Evolutionary conservation across 2,329 filamentous ascomycete species (phyloP).

Genomic region (Verticillium klebahnii): DNA sequence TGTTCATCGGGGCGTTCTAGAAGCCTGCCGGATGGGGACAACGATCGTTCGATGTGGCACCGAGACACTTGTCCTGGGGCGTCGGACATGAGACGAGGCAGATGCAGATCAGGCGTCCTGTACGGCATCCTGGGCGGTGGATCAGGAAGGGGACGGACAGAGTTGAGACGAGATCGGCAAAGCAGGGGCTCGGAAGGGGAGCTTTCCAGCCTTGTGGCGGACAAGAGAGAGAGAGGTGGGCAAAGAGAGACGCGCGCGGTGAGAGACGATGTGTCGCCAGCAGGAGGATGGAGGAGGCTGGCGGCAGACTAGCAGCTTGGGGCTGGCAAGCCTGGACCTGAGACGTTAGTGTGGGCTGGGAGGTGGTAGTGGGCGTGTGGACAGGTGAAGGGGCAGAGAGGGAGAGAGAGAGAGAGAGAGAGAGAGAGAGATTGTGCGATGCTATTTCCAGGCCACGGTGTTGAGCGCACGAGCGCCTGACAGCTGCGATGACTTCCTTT

Average conservation of each 20-base stretch:
- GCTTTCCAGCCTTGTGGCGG: background rate
- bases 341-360: background rate
- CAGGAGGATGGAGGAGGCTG: background rate
- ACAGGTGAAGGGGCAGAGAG: background rate
- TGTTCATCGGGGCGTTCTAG: background rate
- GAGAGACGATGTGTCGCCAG: background rate
- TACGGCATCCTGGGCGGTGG: background rate
- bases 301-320: too few species aligned
- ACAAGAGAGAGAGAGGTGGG: too few species aligned
- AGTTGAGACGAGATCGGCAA: background rate
- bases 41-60: background rate
- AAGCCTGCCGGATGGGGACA: background rate
- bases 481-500: background rate
- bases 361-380: background rate
- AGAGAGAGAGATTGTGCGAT: background rate
- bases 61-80: background rate
- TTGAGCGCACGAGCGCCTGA: background rate
- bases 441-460: background rate
- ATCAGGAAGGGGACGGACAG: background rate
- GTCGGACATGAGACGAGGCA: background rate
- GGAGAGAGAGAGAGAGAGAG: too few species aligned
- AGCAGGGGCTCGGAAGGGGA: background rate
- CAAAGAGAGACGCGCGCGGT: too few species aligned
- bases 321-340: background rate
- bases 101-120: too few species aligned